phyloP scores from a whole-genome alignment of 352 stramenopile species.

The Pythium monospermum region DNA sequence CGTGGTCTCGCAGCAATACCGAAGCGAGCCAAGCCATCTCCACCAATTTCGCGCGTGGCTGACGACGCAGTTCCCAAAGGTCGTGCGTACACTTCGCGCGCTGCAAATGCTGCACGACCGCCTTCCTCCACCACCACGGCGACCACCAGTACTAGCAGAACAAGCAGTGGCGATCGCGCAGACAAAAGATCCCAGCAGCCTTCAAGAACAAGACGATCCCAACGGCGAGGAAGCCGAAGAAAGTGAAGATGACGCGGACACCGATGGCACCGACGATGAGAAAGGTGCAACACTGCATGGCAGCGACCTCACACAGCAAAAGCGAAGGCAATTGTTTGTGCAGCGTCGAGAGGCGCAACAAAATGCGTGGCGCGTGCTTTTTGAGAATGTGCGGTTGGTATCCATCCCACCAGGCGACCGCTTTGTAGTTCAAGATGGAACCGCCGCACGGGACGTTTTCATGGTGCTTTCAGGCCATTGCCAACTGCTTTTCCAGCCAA shows the following conservation, averaged over 20 bases:
- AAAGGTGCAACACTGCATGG: background rate
- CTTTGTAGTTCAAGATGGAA: conserved; percentile 28
- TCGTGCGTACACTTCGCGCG: conserved; percentile 10
- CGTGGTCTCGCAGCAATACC: background rate
- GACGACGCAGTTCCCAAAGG: conserved; percentile 24
- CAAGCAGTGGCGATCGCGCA: no score
- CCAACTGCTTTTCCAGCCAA: conserved; percentile 24
- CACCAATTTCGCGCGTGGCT: conserved; percentile 30
- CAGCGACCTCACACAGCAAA: background rate
- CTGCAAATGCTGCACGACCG: conserved; percentile 16
- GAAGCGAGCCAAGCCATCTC: conserved; percentile 22
- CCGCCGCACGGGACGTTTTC: conserved; percentile 21
- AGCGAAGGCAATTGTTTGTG: conserved; percentile 1
- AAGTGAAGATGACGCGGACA: no score
- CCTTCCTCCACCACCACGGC: background rate
- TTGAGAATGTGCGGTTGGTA: conserved; percentile 18
- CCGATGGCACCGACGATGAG: background rate
- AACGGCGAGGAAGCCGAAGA: background rate
- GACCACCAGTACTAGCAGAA: no score
- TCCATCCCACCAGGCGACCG: conserved; percentile 13
- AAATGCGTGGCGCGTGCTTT: conserved; percentile 3
- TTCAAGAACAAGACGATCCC: no score
- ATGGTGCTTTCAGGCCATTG: conserved; percentile 30
- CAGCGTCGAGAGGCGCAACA: conserved; percentile 3
- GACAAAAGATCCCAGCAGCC: no score